A percentile compares a stretch with the other conserved stretches of the same genome.
Conservation (phyloP, 176 grass and related monocot species). For the Zoysia japonica region DNA sequence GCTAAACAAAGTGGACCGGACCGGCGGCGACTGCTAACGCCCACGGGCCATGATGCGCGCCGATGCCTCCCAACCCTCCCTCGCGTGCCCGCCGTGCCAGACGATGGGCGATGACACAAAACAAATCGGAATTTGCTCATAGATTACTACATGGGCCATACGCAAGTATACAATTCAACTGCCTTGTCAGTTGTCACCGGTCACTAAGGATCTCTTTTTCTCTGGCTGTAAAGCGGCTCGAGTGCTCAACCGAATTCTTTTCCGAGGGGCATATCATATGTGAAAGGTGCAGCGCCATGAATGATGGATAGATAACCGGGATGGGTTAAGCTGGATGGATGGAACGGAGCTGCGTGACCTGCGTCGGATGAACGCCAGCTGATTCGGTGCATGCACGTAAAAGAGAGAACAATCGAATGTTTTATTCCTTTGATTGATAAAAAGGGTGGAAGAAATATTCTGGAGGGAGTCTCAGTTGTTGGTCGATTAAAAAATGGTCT, state of each 20-base stretch:
- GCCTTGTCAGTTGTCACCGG: background rate
- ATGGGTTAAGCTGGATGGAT: background rate
- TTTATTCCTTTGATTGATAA: background rate
- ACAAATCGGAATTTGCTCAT: background rate
- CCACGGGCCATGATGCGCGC: background rate
- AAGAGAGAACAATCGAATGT: slow-evolving; percentile 5
- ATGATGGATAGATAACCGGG: background rate
- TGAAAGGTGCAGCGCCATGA: background rate
- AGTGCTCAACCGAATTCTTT: background rate
- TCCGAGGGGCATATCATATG: background rate
- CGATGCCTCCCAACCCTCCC: background rate
- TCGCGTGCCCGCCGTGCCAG: background rate
- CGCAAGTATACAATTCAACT: no score
- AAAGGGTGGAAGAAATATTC: background rate
- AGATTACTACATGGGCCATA: background rate
- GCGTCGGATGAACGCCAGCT: slow-evolving; percentile 45
- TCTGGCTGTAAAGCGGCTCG: slow-evolving; percentile 12
- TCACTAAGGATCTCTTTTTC: background rate
- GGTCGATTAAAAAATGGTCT: background rate
- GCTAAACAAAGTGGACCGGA: slow-evolving; percentile 25
- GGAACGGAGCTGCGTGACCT: background rate
- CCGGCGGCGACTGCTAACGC: background rate
- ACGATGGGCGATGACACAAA: background rate
- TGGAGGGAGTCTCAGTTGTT: background rate
- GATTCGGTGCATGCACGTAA: slow-evolving; percentile 18